These are phyloP conservation scores for Yamadazyma nakazawae DNA, from an alignment of 805 yeast species.

Conservation along the genomic window DNA sequence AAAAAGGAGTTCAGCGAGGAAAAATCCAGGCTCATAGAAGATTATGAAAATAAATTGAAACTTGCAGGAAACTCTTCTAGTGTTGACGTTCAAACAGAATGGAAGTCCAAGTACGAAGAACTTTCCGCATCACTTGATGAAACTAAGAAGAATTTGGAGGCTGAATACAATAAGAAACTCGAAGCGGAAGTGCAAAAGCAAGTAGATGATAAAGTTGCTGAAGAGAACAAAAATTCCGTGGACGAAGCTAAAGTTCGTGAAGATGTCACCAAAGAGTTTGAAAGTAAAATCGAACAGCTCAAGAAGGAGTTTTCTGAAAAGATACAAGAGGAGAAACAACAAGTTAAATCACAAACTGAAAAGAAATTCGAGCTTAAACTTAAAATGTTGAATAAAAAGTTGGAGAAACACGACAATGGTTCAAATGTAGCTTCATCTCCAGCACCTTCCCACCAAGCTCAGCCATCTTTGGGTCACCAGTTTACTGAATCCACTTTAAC, in stretches of 20 bases:
- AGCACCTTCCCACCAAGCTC: neutral
- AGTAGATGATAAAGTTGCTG: constrained; percentile 14
- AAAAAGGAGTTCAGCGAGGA: constrained; percentile 7
- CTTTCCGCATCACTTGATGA: constrained; percentile 15
- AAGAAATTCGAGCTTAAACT: constrained; percentile 59
- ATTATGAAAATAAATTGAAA: constrained; percentile 9
- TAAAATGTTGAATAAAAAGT: constrained; percentile 51
- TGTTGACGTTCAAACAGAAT: constrained; percentile 18
- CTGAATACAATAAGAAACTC: constrained; percentile 20
- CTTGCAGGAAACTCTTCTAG: neutral
- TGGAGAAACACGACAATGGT: constrained; percentile 44
- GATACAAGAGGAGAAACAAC: constrained; percentile 28
- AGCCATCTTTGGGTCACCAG: constrained; percentile 2
- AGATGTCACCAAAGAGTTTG: constrained; percentile 1
- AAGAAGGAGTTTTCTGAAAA: constrained; percentile 19
- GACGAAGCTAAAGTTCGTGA: constrained; percentile 7
- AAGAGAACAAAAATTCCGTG: constrained; percentile 12
- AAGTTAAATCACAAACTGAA: constrained; percentile 47
- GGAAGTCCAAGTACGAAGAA: constrained; percentile 16
- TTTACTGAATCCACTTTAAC: constrained; percentile 26
- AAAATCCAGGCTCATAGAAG: constrained; percentile 7
- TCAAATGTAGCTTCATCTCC: neutral
- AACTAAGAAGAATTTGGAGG: constrained; percentile 14
- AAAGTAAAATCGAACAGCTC: constrained; percentile 17
- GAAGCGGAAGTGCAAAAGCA: constrained; percentile 20